phyloP scores from a whole-genome alignment of 2,329 filamentous ascomycete genomes.

The Arthrobotrys entomopaga region DNA sequence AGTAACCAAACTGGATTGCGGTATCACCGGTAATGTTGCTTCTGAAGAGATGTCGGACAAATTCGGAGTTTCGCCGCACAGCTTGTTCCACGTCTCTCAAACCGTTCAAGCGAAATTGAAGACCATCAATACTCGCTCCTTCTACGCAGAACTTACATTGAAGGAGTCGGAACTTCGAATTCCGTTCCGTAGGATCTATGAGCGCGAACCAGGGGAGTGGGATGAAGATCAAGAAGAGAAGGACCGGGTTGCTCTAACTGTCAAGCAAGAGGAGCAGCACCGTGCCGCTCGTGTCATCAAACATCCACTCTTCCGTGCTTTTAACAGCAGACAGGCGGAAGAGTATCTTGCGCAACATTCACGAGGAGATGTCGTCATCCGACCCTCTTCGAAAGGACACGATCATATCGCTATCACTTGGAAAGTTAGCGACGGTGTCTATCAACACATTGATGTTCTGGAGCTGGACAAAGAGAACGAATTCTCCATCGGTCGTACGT shows the following conservation, averaged over 20 bases:
- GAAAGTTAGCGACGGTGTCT: conserved; percentile 97
- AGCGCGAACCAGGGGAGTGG: conserved; percentile 84
- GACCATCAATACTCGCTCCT: conserved; percentile 85
- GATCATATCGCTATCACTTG: conserved; percentile 96
- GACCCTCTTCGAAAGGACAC: conserved; percentile 91
- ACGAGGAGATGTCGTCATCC: conserved; percentile 90
- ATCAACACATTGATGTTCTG: conserved; percentile 95
- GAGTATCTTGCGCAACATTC: conserved; percentile 89
- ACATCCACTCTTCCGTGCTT: conserved; percentile 92
- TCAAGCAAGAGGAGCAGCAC: conserved; percentile 85
- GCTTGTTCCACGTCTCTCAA: conserved; percentile 78
- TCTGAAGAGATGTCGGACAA: conserved; percentile 81
- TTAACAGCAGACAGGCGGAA: conserved; percentile 90
- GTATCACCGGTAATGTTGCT: conserved; percentile 88
- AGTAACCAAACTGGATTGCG: conserved; percentile 91
- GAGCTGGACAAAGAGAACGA: conserved; percentile 98
- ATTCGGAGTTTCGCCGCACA: conserved; percentile 68
- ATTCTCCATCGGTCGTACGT: conserved; percentile 86
- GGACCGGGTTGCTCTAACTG: conserved; percentile 83
- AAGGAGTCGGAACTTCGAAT: conserved; percentile 81
- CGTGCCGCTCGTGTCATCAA: conserved; percentile 95
- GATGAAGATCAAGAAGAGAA: conserved; percentile 81
- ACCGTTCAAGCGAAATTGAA: conserved; percentile 88
- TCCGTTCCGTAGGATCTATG: conserved; percentile 75
- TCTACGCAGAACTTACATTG: conserved; percentile 83